Base-by-base conservation (phyloP, 2,329 filamentous ascomycete species). In the Emergomyces africanus region DNA sequence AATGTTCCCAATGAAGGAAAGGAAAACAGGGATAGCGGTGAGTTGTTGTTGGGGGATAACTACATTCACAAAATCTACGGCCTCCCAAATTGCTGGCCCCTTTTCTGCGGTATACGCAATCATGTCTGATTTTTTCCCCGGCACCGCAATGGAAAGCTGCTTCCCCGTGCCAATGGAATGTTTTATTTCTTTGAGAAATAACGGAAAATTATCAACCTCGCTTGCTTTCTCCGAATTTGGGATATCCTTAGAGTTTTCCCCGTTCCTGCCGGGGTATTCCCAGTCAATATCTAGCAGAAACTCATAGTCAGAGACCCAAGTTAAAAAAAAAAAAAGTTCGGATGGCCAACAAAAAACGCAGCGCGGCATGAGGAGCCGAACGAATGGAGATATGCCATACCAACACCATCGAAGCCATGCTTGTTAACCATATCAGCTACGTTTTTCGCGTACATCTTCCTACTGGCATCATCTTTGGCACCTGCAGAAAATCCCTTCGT, bases 21-120 rank as follows among this genome's bases (percentile, higher is more conserved):
- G n/a, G n/a, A n/a, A n/a, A n/a, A n/a, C n/a, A n/a, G n/a, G n/a
- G n/a, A 18, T 50, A 15, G 48, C 44, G 33, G 33, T n/a, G n/a
- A n/a, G n/a, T n/a, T n/a, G 33, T 3, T 33, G 14, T 33, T 50
- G 14, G 25, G 9, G 14, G 6, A 28, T 18, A 41, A 48, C 10
- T n/a, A 62, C 66, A 64, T 88, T 88, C 66, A 88, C 76, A 66
- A 84, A 85, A 67, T 89, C 84, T 23, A 88, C 78, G 1, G 77
- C 75, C 15, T 74, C 67, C 74, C 81, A 82, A 63, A 88, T 86
- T 59, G 76, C 72, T 1, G 82, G 82, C 0, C 83, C 75, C 5
- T 81, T 81, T 30, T 78, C 70, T 3, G 73, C 60, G 0, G 79
- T 85, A 67, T 81, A 89, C 15, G 66, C 83, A 85, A 67, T 89